Evolutionary conservation across 139 green algal species (phyloP).

Genomic region (Microglena sp.): DNA sequence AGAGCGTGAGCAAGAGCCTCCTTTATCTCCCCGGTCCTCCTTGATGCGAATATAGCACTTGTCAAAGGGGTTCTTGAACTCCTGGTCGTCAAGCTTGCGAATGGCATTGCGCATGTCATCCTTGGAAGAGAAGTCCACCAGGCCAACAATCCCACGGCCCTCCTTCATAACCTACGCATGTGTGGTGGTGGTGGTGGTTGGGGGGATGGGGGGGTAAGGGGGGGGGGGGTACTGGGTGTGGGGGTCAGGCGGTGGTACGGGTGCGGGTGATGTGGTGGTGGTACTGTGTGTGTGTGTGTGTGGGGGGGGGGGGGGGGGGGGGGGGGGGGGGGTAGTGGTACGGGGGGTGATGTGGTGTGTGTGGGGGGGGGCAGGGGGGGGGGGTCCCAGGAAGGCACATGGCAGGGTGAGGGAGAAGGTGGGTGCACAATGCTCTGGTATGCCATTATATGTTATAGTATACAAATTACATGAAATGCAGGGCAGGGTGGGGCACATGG

Average conservation of each 20-base stretch:
- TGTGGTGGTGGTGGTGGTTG: background rate
- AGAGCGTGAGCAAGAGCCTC: slow-evolving; percentile 1
- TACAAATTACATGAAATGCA: no score
- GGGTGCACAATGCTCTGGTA: no score
- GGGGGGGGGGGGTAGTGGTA: no score
- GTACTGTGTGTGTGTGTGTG: no score
- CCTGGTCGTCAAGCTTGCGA: slow-evolving; percentile 56
- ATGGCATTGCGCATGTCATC: slow-evolving; percentile 55
- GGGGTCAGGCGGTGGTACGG: background rate
- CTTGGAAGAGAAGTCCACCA: slow-evolving; percentile 48
- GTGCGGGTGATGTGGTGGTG: no score
- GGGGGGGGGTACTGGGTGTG: background rate
- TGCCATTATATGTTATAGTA: no score
- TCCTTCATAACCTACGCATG: slow-evolving; percentile 49
- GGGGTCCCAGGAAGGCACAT: no score
- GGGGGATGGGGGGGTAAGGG: background rate
- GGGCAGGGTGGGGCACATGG: no score
- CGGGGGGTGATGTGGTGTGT: no score
- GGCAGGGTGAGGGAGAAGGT: no score
- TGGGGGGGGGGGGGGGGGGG: no score
- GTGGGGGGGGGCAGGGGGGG: no score
- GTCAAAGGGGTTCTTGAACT: slow-evolving; percentile 86
- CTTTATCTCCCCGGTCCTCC: slow-evolving; percentile 18
- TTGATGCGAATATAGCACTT: slow-evolving; percentile 28
- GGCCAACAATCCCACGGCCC: slow-evolving; percentile 41